Conservation (phyloP, 2,329 filamentous ascomycete species). For the Stagonosporopsis cucurbitacearum region DNA sequence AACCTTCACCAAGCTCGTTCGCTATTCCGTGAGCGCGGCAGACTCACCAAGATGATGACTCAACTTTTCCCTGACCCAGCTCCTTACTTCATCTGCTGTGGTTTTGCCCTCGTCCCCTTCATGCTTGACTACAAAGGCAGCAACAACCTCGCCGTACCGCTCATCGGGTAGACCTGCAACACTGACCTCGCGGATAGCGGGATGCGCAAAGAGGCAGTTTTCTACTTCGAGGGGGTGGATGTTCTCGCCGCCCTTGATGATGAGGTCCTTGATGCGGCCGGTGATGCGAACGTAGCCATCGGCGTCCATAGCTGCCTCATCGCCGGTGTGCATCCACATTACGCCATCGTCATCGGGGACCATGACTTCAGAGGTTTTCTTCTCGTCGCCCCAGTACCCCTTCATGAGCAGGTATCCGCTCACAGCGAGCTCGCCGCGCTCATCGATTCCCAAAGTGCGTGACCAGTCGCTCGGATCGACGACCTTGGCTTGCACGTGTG, state of each 20-base stretch:
- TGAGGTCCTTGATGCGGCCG: constrained; percentile 91
- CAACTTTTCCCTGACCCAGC: constrained; percentile 74
- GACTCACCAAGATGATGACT: constrained; percentile 71
- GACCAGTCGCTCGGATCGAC: constrained; percentile 71
- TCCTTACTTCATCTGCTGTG: constrained; percentile 65
- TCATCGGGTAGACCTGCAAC: constrained; percentile 86
- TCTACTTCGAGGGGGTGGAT: constrained; percentile 94
- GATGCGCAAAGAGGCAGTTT: constrained; percentile 79
- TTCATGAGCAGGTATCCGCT: constrained; percentile 89
- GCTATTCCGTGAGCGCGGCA: background rate
- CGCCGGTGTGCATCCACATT: constrained; percentile 89
- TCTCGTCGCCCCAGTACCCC: constrained; percentile 82
- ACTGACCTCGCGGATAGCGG: constrained; percentile 74
- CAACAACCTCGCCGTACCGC: constrained; percentile 84
- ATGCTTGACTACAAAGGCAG: constrained; percentile 74
- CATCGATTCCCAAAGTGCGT: constrained; percentile 66
- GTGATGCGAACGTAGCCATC: constrained; percentile 89
- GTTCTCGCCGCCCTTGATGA: constrained; percentile 94
- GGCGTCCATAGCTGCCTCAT: constrained; percentile 84
- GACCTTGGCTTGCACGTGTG: constrained; percentile 80
- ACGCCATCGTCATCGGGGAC: constrained; percentile 62
- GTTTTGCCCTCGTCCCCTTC: constrained; percentile 49
- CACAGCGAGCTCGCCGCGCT: constrained; percentile 81
- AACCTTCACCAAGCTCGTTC: background rate
- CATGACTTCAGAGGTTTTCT: constrained; percentile 72